phyloP scores from a whole-genome alignment of 2,329 filamentous ascomycete genomes.

The Alternaria hordeiaustralica region DNA sequence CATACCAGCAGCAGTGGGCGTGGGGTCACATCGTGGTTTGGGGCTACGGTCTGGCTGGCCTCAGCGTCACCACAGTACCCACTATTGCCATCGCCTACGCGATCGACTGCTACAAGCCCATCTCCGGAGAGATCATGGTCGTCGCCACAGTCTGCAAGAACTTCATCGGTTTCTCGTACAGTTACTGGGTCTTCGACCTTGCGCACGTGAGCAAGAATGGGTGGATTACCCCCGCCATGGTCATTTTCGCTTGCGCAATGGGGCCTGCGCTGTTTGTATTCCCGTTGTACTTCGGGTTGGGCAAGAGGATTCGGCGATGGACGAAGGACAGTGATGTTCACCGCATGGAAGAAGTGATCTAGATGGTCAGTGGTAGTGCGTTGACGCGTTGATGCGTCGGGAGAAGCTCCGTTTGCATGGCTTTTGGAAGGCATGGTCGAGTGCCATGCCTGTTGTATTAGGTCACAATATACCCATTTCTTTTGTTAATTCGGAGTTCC shows the following conservation, averaged over 20 bases:
- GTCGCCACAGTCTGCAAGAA: constrained; percentile 55
- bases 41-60: constrained; percentile 55
- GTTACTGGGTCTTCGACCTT: constrained; percentile 52
- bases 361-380: not conserved
- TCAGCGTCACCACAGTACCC: constrained; percentile 52
- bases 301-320: constrained; percentile 51
- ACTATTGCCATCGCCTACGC: constrained; percentile 55
- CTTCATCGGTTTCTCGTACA: constrained; percentile 53
- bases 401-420: not conserved
- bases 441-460: not conserved
- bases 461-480: not conserved
- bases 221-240: constrained; percentile 53
- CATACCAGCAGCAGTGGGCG: constrained; percentile 57
- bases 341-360: constrained; percentile 23
- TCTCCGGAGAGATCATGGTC: constrained; percentile 56
- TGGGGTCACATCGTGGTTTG: constrained; percentile 59
- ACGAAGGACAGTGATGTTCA: constrained; percentile 38
- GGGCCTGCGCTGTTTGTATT: constrained; percentile 49
- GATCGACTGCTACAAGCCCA: constrained; percentile 56
- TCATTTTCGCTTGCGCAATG: constrained; percentile 52
- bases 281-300: constrained; percentile 51
- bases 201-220: constrained; percentile 44
- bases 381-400: not conserved
- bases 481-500: not conserved
- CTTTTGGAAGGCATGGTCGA: not conserved